Conservation (phyloP, 1,139 yeast species). For the Pichia sp. region DNA sequence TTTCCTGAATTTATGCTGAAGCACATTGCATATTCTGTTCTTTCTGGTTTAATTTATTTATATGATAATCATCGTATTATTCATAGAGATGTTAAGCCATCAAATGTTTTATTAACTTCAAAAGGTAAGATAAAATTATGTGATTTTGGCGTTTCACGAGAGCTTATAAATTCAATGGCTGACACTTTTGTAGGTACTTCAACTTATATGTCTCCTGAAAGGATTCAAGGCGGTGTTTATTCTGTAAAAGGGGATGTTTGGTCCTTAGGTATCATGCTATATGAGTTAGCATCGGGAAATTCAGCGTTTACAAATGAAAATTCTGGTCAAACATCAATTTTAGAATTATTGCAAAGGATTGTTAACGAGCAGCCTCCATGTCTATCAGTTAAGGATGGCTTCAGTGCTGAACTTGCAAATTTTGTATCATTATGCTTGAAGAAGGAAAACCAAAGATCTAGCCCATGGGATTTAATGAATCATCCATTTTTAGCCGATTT, state of each 20-base stretch:
- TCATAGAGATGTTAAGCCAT: conserved; percentile 90
- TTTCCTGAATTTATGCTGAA: conserved; percentile 66
- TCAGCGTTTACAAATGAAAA: conserved; percentile 48
- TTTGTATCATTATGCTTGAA: conserved; percentile 66
- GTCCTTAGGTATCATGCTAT: conserved; percentile 88
- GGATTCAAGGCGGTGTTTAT: conserved; percentile 90
- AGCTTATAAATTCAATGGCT: conserved; percentile 84
- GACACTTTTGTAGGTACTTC: conserved; percentile 98
- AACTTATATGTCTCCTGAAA: conserved; percentile 96
- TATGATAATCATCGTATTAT: conserved; percentile 80
- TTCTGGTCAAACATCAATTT: conserved; percentile 53
- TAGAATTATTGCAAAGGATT: conserved; percentile 83
- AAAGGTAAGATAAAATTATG: conserved; percentile 78
- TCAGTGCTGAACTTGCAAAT: conserved; percentile 43
- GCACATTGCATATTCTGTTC: conserved; percentile 68
- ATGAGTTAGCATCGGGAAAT: conserved; percentile 80
- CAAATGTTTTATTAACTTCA: conserved; percentile 74
- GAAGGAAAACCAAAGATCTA: conserved; percentile 56
- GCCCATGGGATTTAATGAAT: conserved; percentile 28
- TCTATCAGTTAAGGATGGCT: conserved; percentile 36
- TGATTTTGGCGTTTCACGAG: conserved; percentile 93
- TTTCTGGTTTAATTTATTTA: conserved; percentile 75
- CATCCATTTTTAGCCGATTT: conserved; percentile 29
- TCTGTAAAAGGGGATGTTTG: conserved; percentile 94
- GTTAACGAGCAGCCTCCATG: conserved; percentile 91